Conservation (phyloP, 345 rosid species). For the Linum trigynum region DNA sequence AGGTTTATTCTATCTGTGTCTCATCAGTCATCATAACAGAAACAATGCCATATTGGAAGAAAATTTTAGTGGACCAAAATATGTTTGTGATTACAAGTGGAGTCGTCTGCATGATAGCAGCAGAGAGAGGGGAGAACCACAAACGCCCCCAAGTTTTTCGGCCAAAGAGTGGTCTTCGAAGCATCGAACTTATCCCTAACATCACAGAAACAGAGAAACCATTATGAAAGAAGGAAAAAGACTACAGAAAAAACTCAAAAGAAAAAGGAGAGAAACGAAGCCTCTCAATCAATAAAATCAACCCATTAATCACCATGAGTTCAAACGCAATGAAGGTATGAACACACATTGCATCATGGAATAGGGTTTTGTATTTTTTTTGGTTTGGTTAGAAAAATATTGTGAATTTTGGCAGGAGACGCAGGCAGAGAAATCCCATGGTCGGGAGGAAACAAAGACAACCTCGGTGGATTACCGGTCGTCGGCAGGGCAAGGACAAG, state of each 20-base stretch:
- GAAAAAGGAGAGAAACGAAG: not conserved
- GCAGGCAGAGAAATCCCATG: conserved; percentile 18
- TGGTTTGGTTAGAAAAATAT: not conserved
- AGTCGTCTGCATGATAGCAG: conserved; percentile 7
- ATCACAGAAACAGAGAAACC: conserved; percentile 1
- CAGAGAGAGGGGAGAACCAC: too few species aligned
- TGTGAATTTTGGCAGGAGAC: conserved; percentile 18
- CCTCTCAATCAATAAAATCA: not conserved
- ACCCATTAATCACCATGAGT: conserved; percentile 18
- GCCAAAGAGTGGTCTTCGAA: conserved; percentile 10
- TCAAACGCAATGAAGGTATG: conserved; percentile 21
- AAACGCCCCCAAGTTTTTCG: conserved; percentile 14
- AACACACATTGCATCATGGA: not conserved
- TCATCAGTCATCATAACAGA: too few species aligned
- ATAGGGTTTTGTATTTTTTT: not conserved
- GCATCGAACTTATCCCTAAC: conserved; percentile 10
- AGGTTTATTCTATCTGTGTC: too few species aligned
- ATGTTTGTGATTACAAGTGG: conserved; percentile 13
- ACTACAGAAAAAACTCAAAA: not conserved
- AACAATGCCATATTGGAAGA: too few species aligned
- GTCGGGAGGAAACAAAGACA: conserved; percentile 31
- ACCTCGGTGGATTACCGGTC: conserved; percentile 36
- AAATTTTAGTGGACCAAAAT: too few species aligned
- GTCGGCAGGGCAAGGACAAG: conserved; percentile 44
- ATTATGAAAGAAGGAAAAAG: not conserved